Evolutionary conservation across 306 rosid species (phyloP).

Genomic region (Hylodesmum podocarpum): DNA sequence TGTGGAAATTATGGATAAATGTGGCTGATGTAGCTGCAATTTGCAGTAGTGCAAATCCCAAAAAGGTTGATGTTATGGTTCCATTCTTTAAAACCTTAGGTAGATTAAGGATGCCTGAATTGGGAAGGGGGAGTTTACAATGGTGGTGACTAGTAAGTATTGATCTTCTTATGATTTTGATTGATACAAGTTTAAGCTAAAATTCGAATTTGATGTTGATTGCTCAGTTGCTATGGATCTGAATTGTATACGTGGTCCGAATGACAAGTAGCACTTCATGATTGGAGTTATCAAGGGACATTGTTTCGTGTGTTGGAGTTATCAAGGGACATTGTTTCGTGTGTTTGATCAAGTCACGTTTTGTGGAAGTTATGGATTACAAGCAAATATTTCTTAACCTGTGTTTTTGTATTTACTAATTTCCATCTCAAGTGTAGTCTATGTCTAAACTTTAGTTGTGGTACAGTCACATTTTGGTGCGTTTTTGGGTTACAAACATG

Average conservation of each 20-base stretch:
- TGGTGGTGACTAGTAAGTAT: background rate
- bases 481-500: background rate
- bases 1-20: background rate
- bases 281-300: background rate
- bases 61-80: background rate
- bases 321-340: background rate
- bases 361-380: background rate
- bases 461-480: constrained; percentile 5
- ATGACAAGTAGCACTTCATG: background rate
- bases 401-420: background rate
- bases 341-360: background rate
- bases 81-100: background rate
- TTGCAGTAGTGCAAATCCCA: background rate
- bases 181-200: constrained; percentile 17
- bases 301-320: background rate
- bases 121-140: background rate
- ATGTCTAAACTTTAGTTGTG: background rate
- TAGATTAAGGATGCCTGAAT: constrained; percentile 9
- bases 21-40: background rate
- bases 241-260: background rate
- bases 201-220: background rate
- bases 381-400: background rate
- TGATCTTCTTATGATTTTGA: background rate
- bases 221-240: background rate
- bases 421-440: background rate